Base-by-base conservation (phyloP, 1,139 yeast genomes). In the Yamadazyma membranifaciens region DNA sequence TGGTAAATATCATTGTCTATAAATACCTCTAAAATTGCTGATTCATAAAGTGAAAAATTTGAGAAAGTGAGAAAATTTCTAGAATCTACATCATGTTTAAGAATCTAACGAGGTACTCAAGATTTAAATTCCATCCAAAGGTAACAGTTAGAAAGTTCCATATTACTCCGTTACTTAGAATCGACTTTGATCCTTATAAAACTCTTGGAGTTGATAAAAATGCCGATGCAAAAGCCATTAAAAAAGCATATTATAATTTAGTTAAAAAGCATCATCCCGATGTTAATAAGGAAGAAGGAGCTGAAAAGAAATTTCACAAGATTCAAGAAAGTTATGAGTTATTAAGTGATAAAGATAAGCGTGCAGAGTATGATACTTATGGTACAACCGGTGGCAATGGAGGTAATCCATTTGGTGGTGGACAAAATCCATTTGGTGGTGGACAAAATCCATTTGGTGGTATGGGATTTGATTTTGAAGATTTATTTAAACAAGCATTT, bases 211-310 rank as follows among this genome's bases (percentile, higher is more conserved):
- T 92, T 29, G 79, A 77, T 31, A 78, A 77, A 48, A 60, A 61
- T 40, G 94, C 98, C 0, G 76, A 83, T 16, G 71, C 83, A n/a
- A 76, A 86, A 28, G 95, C 89, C 28, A 91, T 92, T 64, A 92
- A 92, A 63, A 89, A 88, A 65, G 95, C 96, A 6, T 92, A 92
- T 67, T 89, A 89, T 60, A 86, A 88, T 56, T 70, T 92, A 48
- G 98, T 97, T 16, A 94, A 94, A 62, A 81, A 92, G 62, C 87
- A 73, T 63, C 99, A 92, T 63, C 99, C 99, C 1, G 99, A 92
- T 67, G 87, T 92, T 39, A 92, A 92, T 64, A 92, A 92, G 63
- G 96, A 87, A 50, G 77, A 80, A 31, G 94, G 79, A 25, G 95
- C 98, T 0, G 96, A 91, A 53, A 80, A 81, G 56, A 81, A 80